These are phyloP conservation scores for Phytophthora constricta DNA, from an alignment of 352 stramenopile genomes.

Conservation along the genomic window DNA sequence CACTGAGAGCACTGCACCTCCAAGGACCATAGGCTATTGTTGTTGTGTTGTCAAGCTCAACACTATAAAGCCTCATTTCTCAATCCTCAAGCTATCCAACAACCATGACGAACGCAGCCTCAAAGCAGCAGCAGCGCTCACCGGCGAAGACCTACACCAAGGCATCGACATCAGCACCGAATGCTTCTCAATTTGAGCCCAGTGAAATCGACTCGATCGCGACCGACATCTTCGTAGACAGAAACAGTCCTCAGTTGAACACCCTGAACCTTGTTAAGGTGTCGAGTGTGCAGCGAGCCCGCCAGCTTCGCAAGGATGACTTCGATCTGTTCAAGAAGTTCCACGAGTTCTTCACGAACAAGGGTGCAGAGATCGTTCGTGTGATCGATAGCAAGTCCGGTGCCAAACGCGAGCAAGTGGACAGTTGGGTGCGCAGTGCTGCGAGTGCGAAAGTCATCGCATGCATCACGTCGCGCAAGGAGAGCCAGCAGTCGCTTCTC, in stretches of 20 bases:
- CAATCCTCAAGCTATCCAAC: background rate
- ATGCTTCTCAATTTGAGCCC: background rate
- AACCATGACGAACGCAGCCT: too few relatives aligned
- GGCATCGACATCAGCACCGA: background rate
- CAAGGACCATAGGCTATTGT: too few relatives aligned
- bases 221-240: background rate
- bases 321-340: background rate
- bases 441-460: background rate
- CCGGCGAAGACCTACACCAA: background rate
- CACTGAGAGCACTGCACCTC: too few relatives aligned
- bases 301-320: background rate
- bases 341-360: background rate
- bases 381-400: background rate
- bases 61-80: too few relatives aligned
- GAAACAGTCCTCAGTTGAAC: background rate
- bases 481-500: background rate
- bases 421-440: background rate
- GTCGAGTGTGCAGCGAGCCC: background rate
- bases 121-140: background rate
- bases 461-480: background rate
- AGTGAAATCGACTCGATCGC: background rate
- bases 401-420: background rate
- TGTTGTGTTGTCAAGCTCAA: too few relatives aligned
- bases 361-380: background rate
- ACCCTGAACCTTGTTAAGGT: background rate